A percentile compares a stretch with the other conserved stretches of the same genome.
These are phyloP conservation scores for Coffea eugenioides DNA, from an alignment of 257 asterid species.

Conservation along the genomic window DNA sequence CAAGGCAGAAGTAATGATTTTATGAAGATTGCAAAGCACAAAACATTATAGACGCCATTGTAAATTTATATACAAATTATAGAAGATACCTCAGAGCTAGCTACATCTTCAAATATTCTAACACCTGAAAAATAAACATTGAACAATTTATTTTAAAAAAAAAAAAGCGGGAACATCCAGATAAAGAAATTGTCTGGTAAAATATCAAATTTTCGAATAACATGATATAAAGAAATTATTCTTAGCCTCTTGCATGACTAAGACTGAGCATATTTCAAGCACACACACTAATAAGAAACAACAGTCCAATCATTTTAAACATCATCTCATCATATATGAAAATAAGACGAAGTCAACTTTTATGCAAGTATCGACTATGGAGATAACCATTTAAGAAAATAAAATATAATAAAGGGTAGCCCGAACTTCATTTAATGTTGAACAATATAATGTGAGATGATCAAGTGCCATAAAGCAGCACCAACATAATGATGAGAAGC, in stretches of 20 bases:
- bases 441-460: not conserved
- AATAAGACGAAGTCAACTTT: not conserved
- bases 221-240: too few relatives aligned
- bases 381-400: not conserved
- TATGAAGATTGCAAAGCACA: constrained; percentile 5
- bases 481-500: not conserved
- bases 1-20: not conserved
- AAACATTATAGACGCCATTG: not conserved
- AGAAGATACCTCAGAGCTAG: constrained; percentile 62
- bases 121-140: constrained; percentile 63
- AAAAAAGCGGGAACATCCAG: not conserved
- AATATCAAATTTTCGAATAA: not conserved
- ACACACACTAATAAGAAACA: not conserved
- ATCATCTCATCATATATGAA: not conserved
- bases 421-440: not conserved
- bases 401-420: not conserved
- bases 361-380: not conserved
- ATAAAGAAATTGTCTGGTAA: not conserved
- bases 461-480: not conserved
- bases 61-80: constrained; percentile 6
- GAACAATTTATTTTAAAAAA: constrained; percentile 13
- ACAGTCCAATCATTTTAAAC: not conserved
- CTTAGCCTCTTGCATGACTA: not conserved
- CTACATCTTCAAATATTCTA: constrained; percentile 88
- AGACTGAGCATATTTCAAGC: not conserved